Conservation (phyloP, 2,329 filamentous ascomycete species). For the Paramyrothecium roridum region DNA sequence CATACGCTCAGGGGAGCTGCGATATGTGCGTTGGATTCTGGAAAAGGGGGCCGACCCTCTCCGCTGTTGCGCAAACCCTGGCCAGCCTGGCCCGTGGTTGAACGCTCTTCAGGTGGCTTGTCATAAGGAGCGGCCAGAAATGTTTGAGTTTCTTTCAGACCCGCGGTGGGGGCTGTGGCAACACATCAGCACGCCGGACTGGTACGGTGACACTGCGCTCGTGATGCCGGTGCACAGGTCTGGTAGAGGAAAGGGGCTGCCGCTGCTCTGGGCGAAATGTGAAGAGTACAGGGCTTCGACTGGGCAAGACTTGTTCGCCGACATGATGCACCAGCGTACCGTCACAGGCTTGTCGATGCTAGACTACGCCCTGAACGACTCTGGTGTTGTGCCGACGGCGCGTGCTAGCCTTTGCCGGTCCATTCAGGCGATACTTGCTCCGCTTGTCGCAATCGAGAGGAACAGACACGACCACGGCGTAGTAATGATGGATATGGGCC, state of each 20-base stretch:
- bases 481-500: background rate
- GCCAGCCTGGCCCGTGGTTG: slow-evolving; percentile 7
- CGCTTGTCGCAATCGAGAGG: background rate
- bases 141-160: slow-evolving; percentile 11
- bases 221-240: background rate
- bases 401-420: background rate
- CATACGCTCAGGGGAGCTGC: slow-evolving; percentile 6
- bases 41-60: slow-evolving; percentile 15
- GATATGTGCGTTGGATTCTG: slow-evolving; percentile 14
- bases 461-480: background rate
- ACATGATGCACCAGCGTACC: slow-evolving; percentile 6
- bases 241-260: background rate
- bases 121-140: background rate
- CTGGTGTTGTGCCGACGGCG: background rate
- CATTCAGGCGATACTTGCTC: background rate
- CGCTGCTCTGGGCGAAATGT: slow-evolving; percentile 7
- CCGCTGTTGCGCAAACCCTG: slow-evolving; percentile 7
- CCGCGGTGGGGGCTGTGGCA: slow-evolving; percentile 10
- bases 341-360: slow-evolving; percentile 3
- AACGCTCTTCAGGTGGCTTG: slow-evolving; percentile 9
- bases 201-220: slow-evolving; percentile 9
- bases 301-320: slow-evolving; percentile 11
- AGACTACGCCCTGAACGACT: slow-evolving; percentile 6
- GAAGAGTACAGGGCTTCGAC: slow-evolving; percentile 9
- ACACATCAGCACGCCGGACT: slow-evolving; percentile 12